Conservation (phyloP, 495 filamentous ascomycete species). For the Aspergillus cristatus region DNA sequence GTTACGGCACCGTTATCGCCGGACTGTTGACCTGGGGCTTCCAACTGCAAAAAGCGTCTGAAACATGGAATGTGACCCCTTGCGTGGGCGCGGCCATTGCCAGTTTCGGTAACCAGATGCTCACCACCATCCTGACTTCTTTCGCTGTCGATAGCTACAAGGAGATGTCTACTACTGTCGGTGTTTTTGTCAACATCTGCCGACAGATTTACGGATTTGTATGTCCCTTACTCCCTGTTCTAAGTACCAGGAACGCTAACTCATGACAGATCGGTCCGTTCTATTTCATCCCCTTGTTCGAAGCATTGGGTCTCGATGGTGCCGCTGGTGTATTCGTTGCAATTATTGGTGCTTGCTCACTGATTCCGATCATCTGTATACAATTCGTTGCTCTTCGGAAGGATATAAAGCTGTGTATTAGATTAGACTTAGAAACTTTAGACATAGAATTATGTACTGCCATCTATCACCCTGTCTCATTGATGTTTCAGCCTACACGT, state of each 20-base stretch:
- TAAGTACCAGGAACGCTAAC: background rate
- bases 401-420: too few species aligned
- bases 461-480: too few species aligned
- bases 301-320: constrained; percentile 15
- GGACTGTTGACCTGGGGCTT: constrained; percentile 24
- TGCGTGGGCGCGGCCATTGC: constrained; percentile 25
- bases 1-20: constrained; percentile 13
- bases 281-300: constrained; percentile 26
- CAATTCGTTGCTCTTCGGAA: constrained; percentile 10
- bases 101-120: constrained; percentile 26
- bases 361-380: constrained; percentile 17
- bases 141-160: constrained; percentile 24
- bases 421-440: too few species aligned
- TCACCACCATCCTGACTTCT: constrained; percentile 23
- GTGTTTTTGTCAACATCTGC: constrained; percentile 23
- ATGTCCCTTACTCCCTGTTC: constrained; percentile 3
- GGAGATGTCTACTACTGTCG: constrained; percentile 17
- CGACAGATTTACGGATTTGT: constrained; percentile 29
- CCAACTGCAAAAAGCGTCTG: constrained; percentile 16
- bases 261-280: constrained; percentile 21
- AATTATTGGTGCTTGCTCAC: constrained; percentile 16
- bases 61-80: constrained; percentile 23
- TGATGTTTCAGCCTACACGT: too few species aligned
- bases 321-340: constrained; percentile 24
- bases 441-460: too few species aligned